These are phyloP conservation scores for Mitragyna speciosa DNA, from an alignment of 257 asterid species.

Conservation along the genomic window DNA sequence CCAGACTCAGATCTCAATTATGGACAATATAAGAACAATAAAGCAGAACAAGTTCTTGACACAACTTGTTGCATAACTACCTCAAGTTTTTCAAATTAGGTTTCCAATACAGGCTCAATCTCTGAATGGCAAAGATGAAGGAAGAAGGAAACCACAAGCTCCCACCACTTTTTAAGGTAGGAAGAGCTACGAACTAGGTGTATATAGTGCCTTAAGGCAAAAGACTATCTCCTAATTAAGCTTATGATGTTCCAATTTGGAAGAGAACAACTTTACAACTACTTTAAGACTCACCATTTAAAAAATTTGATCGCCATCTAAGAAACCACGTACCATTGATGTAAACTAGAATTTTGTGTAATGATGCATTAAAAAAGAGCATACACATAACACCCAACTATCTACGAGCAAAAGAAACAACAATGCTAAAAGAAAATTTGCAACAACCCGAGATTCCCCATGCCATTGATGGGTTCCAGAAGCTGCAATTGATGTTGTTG, in stretches of 20 bases:
- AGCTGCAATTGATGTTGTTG: conserved; percentile 77
- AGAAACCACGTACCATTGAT: not conserved
- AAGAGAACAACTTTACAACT: not conserved
- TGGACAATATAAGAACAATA: not conserved
- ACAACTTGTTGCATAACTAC: not conserved
- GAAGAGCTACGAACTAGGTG: not conserved
- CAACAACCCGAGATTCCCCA: conserved; percentile 71
- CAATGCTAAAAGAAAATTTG: not conserved
- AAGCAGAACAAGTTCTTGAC: not conserved
- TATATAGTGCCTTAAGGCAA: not conserved
- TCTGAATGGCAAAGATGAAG: not conserved
- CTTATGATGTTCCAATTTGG: not conserved
- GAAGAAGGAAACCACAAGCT: not conserved
- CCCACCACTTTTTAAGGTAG: not conserved
- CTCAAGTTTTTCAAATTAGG: not conserved
- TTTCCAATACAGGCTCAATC: not conserved
- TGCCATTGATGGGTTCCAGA: conserved; percentile 75
- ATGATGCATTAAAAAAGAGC: not conserved
- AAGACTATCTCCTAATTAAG: not conserved
- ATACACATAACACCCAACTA: not conserved
- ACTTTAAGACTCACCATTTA: not conserved
- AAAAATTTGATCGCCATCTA: not conserved
- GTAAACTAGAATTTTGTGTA: not conserved
- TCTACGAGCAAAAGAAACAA: not conserved
- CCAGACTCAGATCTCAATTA: too few relatives aligned